Base-by-base conservation (phyloP, 164 flowering plant genomes). In the Nelumbo lutea region DNA sequence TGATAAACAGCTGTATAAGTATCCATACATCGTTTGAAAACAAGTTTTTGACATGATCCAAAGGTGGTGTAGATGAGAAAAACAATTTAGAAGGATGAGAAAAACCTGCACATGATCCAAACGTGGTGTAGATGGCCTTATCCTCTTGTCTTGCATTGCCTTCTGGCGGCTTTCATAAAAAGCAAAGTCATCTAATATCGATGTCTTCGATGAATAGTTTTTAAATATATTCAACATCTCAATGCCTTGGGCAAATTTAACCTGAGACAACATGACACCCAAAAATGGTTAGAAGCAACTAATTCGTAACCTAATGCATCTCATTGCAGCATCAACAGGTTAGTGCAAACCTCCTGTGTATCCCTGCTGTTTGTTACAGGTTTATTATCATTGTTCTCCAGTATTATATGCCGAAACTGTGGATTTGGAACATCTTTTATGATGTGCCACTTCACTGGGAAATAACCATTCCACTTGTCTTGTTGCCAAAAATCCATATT, bases 401-500 rank as follows among this genome's bases (percentile, higher is more conserved):
- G 84, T 44, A 82, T 82, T 58, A 90, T 87, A 67, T 86, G 94
- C 59, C 89, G 81, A 51, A 90, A 77, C 68, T 83, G 83, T 11
- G 85, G 81, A 66, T 90, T 90, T 27, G 94, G 88, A 38, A 90
- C 80, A 73, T 90, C 97, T 70, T 90, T 90, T 42, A 90, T 77
- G 38, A 90, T 79, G 70, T 88, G 97, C 95, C 94, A 89, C 82
- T 86, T 89, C 52, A 90, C 94, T 1, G 90, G 87, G 68, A 91
- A 89, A 68, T 72, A 84, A 42, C 97, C 97, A 73, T 69, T 88
- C 95, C 95, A 91, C 71, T 89, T 91, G 71, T 86, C 93, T 72
- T 91, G 97, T 69, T 89, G 97, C 97, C 97, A 91, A 65, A 87
- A 91, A 61, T 88, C 91, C 88, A 89, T 84, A 69, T 59, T 85